Base-by-base conservation (phyloP, 139 green algal species). In the Micromonas commoda region DNA sequence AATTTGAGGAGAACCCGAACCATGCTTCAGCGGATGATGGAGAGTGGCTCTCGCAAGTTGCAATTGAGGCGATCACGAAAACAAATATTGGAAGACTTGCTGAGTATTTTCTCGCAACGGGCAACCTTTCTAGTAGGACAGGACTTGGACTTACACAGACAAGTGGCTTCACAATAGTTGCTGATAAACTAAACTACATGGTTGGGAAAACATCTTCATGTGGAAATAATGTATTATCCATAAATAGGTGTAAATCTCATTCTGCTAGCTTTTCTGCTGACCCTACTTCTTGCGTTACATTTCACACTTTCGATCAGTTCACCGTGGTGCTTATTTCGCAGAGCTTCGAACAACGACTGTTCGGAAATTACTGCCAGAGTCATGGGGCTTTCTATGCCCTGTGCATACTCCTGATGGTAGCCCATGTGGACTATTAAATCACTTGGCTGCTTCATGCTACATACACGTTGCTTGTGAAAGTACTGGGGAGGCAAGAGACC, bases 161-260 rank as follows among this genome's bases (percentile, higher is more conserved):
- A 45, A 91, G 86, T 0, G 94, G 94, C 28, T 97, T 97, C 87
- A 98, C 94, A 24, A 86, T 98, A 19, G 91, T 98, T 21, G 94
- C 94, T 5, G 94, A 98, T 75, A 96, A 97, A 80, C 88, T 99
- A 39, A 99, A 99, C 87, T 99, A 93, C 81, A 91, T n/a, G n/a
- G n/a, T n/a, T n/a, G n/a, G n/a, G n/a, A n/a, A n/a, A n/a, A n/a
- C n/a, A n/a, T n/a, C n/a, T n/a, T n/a, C n/a, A n/a, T n/a, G n/a
- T n/a, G n/a, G n/a, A n/a, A n/a, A n/a, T n/a, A n/a, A n/a, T n/a
- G n/a, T n/a, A n/a, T n/a, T n/a, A n/a, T n/a, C n/a, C n/a, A n/a
- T n/a, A n/a, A n/a, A n/a, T n/a, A n/a, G n/a, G n/a, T n/a, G n/a
- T n/a, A n/a, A n/a, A n/a, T n/a, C n/a, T n/a, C n/a, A n/a, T n/a